Conservation (phyloP, 164 flowering plant species). For the Berberis vulgaris region DNA sequence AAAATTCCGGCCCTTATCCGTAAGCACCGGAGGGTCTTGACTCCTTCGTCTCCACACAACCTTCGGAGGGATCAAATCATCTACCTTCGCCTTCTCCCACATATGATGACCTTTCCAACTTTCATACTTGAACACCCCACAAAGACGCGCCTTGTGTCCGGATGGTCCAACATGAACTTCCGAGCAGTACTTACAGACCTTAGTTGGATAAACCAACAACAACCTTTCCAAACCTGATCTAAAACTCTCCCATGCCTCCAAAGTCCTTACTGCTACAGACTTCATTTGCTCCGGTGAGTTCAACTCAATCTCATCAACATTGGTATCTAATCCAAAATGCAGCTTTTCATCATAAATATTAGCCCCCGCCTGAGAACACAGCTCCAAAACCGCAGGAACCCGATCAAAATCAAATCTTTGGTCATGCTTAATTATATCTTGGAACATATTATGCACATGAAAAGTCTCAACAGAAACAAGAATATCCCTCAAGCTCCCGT, state of each 20-base stretch:
- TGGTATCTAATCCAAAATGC: background rate
- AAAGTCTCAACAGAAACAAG: slow-evolving; percentile 72
- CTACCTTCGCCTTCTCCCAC: slow-evolving; percentile 79
- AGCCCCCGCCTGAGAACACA: slow-evolving; percentile 85
- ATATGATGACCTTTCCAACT: slow-evolving; percentile 74
- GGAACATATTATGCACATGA: slow-evolving; percentile 56
- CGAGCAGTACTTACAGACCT: slow-evolving; percentile 71
- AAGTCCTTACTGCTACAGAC: slow-evolving; percentile 38
- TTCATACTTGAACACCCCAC: slow-evolving; percentile 77
- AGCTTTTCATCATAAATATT: slow-evolving; percentile 18
- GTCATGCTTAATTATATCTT: slow-evolving; percentile 54
- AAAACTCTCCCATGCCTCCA: slow-evolving; percentile 74
- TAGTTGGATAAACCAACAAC: slow-evolving; percentile 64
- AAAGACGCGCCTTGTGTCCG: slow-evolving; percentile 79
- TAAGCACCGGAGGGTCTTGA: slow-evolving; percentile 73
- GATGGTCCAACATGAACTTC: slow-evolving; percentile 93
- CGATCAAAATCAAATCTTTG: slow-evolving; percentile 82
- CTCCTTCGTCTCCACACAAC: slow-evolving; percentile 68
- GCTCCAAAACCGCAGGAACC: slow-evolving; percentile 75
- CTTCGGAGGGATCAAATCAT: slow-evolving; percentile 72
- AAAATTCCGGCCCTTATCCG: slow-evolving; percentile 47
- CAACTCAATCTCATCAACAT: slow-evolving; percentile 7
- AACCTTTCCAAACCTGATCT: slow-evolving; percentile 61
- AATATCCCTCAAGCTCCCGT: slow-evolving; percentile 57
- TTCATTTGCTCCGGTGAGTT: slow-evolving; percentile 27